phyloP scores from a whole-genome alignment of 331 rosid species.

The Quercus phellos region DNA sequence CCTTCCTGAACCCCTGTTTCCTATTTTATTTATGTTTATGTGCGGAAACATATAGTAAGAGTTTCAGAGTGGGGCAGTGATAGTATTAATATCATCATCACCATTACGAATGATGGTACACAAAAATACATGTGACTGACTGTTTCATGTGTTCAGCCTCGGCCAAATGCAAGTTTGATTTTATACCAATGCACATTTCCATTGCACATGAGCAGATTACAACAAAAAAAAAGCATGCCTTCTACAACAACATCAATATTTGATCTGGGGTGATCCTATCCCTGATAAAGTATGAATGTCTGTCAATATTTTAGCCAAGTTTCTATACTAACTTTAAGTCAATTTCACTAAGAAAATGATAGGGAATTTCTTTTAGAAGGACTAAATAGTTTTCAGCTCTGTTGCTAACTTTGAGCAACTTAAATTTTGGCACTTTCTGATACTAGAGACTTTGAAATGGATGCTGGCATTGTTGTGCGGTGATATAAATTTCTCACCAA shows the following conservation, averaged over 20 bases:
- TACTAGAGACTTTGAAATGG: too few relatives aligned
- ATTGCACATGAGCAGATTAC: not conserved
- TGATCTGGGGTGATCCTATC: not conserved
- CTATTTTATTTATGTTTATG: slow-evolving; percentile 33
- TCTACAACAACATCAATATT: not conserved
- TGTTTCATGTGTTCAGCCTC: not conserved
- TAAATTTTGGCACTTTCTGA: too few relatives aligned
- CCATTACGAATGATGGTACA: not conserved
- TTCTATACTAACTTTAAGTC: not conserved
- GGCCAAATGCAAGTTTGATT: not conserved
- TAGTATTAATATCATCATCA: not conserved
- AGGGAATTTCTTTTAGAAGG: not conserved
- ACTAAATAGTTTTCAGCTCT: too few relatives aligned
- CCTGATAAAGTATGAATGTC: not conserved
- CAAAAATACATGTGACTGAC: not conserved
- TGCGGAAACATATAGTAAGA: not conserved
- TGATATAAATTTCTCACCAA: too few relatives aligned
- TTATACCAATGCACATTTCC: not conserved
- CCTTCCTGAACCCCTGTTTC: slow-evolving; percentile 60
- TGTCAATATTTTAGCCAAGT: not conserved
- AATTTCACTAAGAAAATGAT: not conserved
- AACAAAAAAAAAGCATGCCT: not conserved
- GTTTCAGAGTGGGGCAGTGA: not conserved
- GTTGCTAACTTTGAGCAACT: too few relatives aligned
- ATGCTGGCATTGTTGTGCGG: too few relatives aligned